A percentile compares a stretch with the other conserved stretches of the same genome.
phyloP scores from a whole-genome alignment of 257 asterid genomes.

The Gynochthodes officinalis region DNA sequence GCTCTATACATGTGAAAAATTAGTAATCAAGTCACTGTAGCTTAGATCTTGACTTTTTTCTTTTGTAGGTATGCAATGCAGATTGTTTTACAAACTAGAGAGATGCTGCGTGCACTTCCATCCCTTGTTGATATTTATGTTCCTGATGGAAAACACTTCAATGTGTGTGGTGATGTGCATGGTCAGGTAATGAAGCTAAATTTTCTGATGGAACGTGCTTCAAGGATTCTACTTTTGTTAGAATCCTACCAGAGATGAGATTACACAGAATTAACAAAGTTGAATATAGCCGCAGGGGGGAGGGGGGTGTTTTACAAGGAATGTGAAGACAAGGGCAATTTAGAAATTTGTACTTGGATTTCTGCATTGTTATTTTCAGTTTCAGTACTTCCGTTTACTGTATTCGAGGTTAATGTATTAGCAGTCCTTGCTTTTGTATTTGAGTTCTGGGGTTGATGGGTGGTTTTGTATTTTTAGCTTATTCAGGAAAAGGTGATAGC shows the following conservation, averaged over 20 bases:
- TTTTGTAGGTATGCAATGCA: slow-evolving; percentile 84
- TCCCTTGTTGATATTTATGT: slow-evolving; percentile 90
- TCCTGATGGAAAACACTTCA: slow-evolving; percentile 82
- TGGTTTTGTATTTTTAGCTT: background rate
- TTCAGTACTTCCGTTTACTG: background rate
- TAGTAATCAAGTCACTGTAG: background rate
- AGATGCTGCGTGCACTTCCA: slow-evolving; percentile 73
- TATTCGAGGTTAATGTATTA: background rate
- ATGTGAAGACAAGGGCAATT: background rate
- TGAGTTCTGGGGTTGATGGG: background rate
- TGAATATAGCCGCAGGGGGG: background rate
- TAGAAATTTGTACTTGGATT: too few relatives aligned
- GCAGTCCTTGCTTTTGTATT: background rate
- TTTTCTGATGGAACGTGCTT: background rate
- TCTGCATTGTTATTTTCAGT: too few relatives aligned
- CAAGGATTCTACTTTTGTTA: too few relatives aligned
- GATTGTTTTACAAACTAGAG: slow-evolving; percentile 79
- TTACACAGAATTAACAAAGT: background rate
- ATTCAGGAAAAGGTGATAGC: background rate
- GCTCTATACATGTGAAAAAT: background rate
- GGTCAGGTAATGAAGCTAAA: slow-evolving; percentile 73
- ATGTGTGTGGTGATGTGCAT: slow-evolving; percentile 99
- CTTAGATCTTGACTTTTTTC: slow-evolving; percentile 11
- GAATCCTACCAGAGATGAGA: background rate
- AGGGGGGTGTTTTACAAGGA: background rate